These are phyloP conservation scores for Schizophyllum amplum DNA, from an alignment of 1,284 basidiomycete genomes.

Conservation along the genomic window DNA sequence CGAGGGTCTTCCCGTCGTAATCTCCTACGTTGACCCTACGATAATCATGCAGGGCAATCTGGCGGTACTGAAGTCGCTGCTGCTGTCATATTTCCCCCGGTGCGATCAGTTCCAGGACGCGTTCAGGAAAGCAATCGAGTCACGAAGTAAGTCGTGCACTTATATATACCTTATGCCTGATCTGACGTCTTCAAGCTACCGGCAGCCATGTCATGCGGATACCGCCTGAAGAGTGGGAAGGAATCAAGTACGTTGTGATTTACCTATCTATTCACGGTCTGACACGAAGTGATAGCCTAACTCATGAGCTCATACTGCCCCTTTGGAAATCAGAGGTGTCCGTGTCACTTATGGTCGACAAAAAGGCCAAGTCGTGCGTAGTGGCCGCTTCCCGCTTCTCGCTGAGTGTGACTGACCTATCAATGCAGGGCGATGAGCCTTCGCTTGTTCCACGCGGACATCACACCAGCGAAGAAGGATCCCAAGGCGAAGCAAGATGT, in stretches of 20 bases:
- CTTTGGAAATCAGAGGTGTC: constrained; percentile 89
- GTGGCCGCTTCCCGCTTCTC: constrained; percentile 1
- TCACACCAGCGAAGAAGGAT: not conserved
- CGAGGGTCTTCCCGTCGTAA: constrained; percentile 79
- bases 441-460: not conserved
- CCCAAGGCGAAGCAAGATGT: not conserved
- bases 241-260: constrained; percentile 40
- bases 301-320: constrained; percentile 73
- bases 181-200: constrained; percentile 29
- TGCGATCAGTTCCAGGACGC: constrained; percentile 52
- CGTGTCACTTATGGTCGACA: constrained; percentile 87
- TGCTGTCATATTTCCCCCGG: constrained; percentile 76
- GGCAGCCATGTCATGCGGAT: constrained; percentile 76
- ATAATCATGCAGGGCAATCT: constrained; percentile 59
- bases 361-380: constrained; percentile 81
- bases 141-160: constrained; percentile 41
- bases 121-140: constrained; percentile 43
- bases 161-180: constrained; percentile 3
- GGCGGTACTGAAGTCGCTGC: constrained; percentile 54
- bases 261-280: not conserved
- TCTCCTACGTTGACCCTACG: constrained; percentile 67
- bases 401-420: not conserved
- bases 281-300: constrained; percentile 37
- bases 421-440: not conserved
- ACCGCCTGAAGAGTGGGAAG: constrained; percentile 42